A percentile compares a stretch with the other conserved stretches of the same genome.
These are phyloP conservation scores for Malus hybrid DNA, from an alignment of 331 rosid genomes.

Conservation along the genomic window DNA sequence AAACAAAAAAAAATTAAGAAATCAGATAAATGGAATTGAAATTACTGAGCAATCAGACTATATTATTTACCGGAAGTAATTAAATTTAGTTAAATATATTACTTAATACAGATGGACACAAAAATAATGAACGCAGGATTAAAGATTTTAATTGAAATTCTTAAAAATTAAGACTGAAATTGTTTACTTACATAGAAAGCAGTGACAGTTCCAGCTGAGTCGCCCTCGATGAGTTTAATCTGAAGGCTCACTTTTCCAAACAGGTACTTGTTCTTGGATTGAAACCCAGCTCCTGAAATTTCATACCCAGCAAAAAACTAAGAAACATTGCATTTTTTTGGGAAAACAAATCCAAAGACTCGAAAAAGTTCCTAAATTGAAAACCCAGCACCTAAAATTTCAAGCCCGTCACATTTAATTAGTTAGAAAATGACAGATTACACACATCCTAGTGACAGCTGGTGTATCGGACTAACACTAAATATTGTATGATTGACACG, in stretches of 20 bases:
- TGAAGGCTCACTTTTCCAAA: constrained; percentile 84
- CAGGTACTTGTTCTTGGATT: constrained; percentile 70
- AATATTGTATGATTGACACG: no score
- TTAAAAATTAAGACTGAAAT: no score
- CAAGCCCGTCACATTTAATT: neutral
- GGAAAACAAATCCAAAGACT: neutral
- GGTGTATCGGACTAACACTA: neutral
- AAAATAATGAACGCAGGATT: neutral
- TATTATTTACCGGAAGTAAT: neutral
- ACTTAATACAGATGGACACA: neutral
- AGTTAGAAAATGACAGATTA: neutral
- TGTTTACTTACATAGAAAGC: constrained; percentile 71
- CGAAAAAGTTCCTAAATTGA: neutral
- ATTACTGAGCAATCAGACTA: neutral
- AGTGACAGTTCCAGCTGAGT: constrained; percentile 94
- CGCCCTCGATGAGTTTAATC: constrained; percentile 84
- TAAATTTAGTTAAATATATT: no score
- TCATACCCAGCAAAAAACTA: neutral
- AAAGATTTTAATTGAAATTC: neutral
- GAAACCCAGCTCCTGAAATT: constrained; percentile 87
- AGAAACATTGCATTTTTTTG: no score
- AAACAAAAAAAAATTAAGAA: no score
- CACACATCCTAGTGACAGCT: accelerated
- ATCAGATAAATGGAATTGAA: no score
- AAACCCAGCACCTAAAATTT: neutral